Conservation (phyloP, 2,329 filamentous ascomycete genomes). For the Beauveria sp. region DNA sequence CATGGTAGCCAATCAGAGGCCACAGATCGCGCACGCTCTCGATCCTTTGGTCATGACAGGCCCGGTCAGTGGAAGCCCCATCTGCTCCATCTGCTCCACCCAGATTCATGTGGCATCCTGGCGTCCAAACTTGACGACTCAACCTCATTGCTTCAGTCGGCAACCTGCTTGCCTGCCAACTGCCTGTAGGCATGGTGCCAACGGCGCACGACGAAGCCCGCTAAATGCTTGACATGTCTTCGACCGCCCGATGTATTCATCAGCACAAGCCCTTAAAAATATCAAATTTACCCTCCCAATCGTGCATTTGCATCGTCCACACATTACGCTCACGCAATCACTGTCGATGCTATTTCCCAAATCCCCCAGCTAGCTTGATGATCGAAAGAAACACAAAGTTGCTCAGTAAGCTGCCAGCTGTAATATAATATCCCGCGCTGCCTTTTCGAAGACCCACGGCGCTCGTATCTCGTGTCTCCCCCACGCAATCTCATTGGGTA, state of each 20-base stretch:
- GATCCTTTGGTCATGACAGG: conserved; percentile 8
- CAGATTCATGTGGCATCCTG: neutral
- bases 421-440: too few relatives aligned
- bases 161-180: neutral
- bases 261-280: neutral
- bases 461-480: neutral
- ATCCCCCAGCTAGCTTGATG: too few relatives aligned
- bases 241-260: too few relatives aligned
- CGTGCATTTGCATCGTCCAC: neutral
- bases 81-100: neutral
- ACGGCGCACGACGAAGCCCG: neutral
- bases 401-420: too few relatives aligned
- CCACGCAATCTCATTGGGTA: conserved; percentile 3
- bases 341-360: too few relatives aligned
- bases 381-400: neutral
- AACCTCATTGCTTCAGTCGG: neutral
- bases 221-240: too few relatives aligned
- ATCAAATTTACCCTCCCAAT: neutral
- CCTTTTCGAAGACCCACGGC: neutral
- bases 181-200: neutral
- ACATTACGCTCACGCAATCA: neutral
- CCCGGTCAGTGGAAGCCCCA: neutral
- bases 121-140: neutral
- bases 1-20: conserved; percentile 7
- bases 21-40: conserved; percentile 5